Conservation (phyloP, 2,329 filamentous ascomycete species). For the Bipolaris cookei region DNA sequence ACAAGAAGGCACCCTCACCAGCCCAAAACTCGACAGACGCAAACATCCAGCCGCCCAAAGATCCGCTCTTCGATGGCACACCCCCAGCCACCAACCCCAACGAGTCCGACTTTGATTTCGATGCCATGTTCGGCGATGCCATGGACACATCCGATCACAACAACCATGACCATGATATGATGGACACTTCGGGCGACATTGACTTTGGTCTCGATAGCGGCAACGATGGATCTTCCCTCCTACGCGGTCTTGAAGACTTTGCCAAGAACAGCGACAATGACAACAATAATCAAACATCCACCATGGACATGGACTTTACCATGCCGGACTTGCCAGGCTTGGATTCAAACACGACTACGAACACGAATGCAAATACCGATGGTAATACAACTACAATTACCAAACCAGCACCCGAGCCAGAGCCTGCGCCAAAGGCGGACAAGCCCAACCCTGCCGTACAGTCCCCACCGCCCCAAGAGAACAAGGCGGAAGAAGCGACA, state of each 20-base stretch:
- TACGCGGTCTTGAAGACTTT: conserved; percentile 48
- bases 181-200: conserved; percentile 38
- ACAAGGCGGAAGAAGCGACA: conserved; percentile 9
- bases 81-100: conserved; percentile 38
- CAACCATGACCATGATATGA: conserved; percentile 29
- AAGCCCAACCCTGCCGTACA: conserved; percentile 17
- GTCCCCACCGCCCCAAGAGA: conserved; percentile 14
- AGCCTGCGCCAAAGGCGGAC: conserved; percentile 10
- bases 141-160: conserved; percentile 33
- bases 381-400: background rate
- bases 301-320: conserved; percentile 39
- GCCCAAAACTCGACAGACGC: conserved; percentile 24
- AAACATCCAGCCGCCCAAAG: conserved; percentile 22
- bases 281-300: conserved; percentile 19
- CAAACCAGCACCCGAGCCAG: conserved; percentile 12
- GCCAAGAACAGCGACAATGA: conserved; percentile 36
- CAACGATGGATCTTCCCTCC: conserved; percentile 36
- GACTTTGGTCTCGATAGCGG: conserved; percentile 44
- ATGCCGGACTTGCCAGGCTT: conserved; percentile 42
- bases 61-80: conserved; percentile 42
- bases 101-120: conserved; percentile 50
- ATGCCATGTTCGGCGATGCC: conserved; percentile 45
- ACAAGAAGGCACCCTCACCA: conserved; percentile 9
- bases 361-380: conserved; percentile 5
- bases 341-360: conserved; percentile 18